Evolutionary conservation across 257 asterid species (phyloP).

Genomic region (Henckelia pumila): DNA sequence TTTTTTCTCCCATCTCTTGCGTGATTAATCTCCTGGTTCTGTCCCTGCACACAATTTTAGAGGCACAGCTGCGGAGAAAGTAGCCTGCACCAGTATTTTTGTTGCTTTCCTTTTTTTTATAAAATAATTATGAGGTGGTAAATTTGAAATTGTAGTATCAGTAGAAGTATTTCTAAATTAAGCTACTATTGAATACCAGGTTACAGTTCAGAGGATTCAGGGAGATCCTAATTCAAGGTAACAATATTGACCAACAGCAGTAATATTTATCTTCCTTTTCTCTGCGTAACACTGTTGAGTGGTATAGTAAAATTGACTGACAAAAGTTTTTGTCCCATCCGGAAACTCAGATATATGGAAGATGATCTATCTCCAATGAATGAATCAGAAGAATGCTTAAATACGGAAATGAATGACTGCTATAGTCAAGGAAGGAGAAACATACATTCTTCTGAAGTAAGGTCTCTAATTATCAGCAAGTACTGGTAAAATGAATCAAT

Average conservation of each 20-base stretch:
- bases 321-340: too few species aligned
- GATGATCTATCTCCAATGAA: constrained; percentile 43
- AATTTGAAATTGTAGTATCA: background rate
- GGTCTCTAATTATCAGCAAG: constrained; percentile 35
- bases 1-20: constrained; percentile 28
- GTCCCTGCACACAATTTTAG: background rate
- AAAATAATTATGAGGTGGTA: background rate
- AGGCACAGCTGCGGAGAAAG: constrained; percentile 10
- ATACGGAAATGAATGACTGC: constrained; percentile 34
- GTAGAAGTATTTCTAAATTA: constrained; percentile 13
- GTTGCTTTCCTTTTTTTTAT: background rate
- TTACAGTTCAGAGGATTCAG: constrained; percentile 73
- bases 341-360: constrained; percentile 55
- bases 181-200: constrained; percentile 44
- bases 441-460: constrained; percentile 58
- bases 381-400: constrained; percentile 42
- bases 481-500: background rate
- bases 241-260: constrained; percentile 24
- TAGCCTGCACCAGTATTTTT: background rate
- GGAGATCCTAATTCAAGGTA: constrained; percentile 62
- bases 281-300: constrained; percentile 10
- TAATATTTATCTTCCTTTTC: constrained; percentile 11
- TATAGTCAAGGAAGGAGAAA: constrained; percentile 30
- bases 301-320: background rate
- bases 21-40: background rate